Evolutionary conservation across 2,329 filamentous ascomycete species (phyloP).

Genomic region (Tolypocladium ophioglossoides): DNA sequence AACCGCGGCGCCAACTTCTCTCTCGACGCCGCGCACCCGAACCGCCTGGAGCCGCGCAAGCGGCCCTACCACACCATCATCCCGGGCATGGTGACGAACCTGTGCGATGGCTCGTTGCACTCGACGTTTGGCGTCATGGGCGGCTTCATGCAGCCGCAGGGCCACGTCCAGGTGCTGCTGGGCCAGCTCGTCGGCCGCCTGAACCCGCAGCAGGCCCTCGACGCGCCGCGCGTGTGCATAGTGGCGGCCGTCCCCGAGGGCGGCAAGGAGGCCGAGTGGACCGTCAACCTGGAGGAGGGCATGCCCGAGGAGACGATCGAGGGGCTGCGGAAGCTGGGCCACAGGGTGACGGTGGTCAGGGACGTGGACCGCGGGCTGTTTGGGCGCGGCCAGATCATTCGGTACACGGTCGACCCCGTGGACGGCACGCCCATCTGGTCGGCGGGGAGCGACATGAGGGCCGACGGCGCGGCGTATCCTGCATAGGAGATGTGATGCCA

Average conservation of each 20-base stretch:
- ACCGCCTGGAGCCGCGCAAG: slow-evolving; percentile 70
- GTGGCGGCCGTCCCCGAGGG: slow-evolving; percentile 58
- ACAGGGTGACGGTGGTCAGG: slow-evolving; percentile 58
- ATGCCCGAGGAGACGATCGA: slow-evolving; percentile 58
- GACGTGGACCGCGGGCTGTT: slow-evolving; percentile 60
- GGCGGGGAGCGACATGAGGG: slow-evolving; percentile 78
- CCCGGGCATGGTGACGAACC: slow-evolving; percentile 77
- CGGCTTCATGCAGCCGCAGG: slow-evolving; percentile 96
- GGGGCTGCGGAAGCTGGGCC: slow-evolving; percentile 59
- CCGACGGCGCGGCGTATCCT: slow-evolving; percentile 63
- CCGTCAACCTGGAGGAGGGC: slow-evolving; percentile 74
- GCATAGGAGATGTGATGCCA: slow-evolving; percentile 12
- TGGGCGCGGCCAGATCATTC: slow-evolving; percentile 78
- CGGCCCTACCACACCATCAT: slow-evolving; percentile 98
- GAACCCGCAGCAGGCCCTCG: slow-evolving; percentile 78
- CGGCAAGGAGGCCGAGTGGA: slow-evolving; percentile 47
- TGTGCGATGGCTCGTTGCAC: slow-evolving; percentile 62
- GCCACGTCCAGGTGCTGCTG: slow-evolving; percentile 84
- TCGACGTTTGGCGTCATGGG: slow-evolving; percentile 95
- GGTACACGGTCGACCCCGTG: slow-evolving; percentile 57
- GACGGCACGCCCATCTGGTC: slow-evolving; percentile 70
- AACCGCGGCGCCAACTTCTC: slow-evolving; percentile 86
- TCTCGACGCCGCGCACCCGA: slow-evolving; percentile 62
- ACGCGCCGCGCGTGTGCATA: slow-evolving; percentile 86
- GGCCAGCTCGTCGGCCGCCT: slow-evolving; percentile 78